Conservation (phyloP, 257 asterid genomes). For the Ballota nigra region DNA sequence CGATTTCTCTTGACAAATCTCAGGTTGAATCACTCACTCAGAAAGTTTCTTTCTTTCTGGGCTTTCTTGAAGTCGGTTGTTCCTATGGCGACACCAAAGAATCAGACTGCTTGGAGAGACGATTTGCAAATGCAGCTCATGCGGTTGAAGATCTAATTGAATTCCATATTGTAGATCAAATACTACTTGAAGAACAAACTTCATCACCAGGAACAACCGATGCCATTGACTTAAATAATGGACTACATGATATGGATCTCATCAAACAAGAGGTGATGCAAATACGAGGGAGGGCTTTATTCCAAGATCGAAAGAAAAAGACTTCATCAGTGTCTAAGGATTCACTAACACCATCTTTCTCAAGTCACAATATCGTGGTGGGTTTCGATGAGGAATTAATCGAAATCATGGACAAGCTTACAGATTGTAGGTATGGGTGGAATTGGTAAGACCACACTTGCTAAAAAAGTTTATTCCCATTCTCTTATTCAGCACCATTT, state of each 20-base stretch:
- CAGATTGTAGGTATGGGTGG: not conserved
- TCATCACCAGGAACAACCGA: not conserved
- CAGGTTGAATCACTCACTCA: not conserved
- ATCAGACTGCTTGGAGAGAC: not conserved
- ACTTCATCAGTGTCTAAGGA: not conserved
- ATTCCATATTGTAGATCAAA: not conserved
- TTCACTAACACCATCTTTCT: not conserved
- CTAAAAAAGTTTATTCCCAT: not conserved
- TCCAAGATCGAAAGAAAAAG: not conserved
- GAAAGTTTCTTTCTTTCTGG: not conserved
- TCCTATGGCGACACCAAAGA: not conserved
- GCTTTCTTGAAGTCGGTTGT: not conserved
- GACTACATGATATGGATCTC: not conserved
- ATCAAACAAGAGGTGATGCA: not conserved
- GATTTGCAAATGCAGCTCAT: not conserved
- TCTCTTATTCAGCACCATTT: too few species aligned
- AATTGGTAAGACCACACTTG: not conserved
- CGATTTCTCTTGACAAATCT: not conserved
- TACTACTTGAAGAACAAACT: not conserved
- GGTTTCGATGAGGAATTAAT: not conserved
- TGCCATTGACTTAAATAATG: not conserved
- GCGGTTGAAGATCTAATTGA: not conserved
- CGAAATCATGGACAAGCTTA: not conserved
- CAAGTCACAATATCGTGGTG: not conserved
- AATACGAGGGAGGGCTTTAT: not conserved